Evolutionary conservation across 2,329 filamentous ascomycete species (phyloP), one percentile per base, ranked within the genome.

Genomic region (Talaromyces islandicus): DNA sequence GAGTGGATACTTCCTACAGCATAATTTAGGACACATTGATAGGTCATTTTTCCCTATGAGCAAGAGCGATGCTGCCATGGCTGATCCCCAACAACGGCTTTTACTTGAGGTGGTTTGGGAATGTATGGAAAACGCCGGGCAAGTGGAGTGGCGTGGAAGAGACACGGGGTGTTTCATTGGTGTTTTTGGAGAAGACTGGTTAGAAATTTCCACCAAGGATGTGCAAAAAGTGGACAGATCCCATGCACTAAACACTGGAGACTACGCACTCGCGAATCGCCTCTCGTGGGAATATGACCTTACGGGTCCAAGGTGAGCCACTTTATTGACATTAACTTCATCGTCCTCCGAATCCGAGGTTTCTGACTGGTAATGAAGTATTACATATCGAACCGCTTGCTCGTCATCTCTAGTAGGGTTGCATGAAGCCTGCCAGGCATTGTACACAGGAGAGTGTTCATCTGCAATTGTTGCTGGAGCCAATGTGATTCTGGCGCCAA

Each of bases 301-400:
- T 66, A 62, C 68, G 5, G 75, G 78, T 0, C 74, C 78, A 0
- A 73, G 41, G 41, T 46, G 21, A 19, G 21, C 41, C 9, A 46
- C 38, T n/a, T n/a, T n/a, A n/a, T n/a, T n/a, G n/a, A n/a, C n/a
- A n/a, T n/a, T n/a, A 43, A 6, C 2, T 19, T 43, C 17, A 17
- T 21, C 7, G 17, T 4, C 9, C 41, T 9, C 3, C 6, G 1
- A 19, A 46, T 21, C 41, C 17, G 19, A 46, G 1, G 21, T 21
- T 46, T 19, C 21, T 19, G 17, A 19, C 55, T 25, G n/a, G 46
- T 14, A 50, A 19, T 57, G 55, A 24, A 46, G 69, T 1, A 73
- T 78, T 66, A 78, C 75, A 0, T 70, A 80, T n/a, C 76, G 80
- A 46, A 81, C 78, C 0, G 79, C 78, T 1, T 81, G 79, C 56